Evolutionary conservation across 805 yeast genomes (phyloP).

Genomic region (Cyberlindnera mycetangii): DNA sequence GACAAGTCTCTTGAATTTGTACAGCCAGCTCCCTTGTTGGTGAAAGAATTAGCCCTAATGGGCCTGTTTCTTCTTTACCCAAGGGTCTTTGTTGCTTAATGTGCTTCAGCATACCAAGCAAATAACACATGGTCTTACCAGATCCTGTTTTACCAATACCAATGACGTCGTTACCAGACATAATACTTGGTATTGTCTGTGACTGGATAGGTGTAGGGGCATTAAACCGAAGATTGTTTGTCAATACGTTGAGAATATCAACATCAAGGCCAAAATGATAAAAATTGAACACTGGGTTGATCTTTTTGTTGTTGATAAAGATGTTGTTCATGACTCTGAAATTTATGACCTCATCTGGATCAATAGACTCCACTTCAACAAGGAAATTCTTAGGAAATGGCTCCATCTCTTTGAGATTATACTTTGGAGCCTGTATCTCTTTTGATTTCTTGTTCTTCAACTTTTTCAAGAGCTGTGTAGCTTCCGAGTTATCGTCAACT

Average conservation of each 20-base stretch:
- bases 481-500: constrained; percentile 31
- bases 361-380: constrained; percentile 44
- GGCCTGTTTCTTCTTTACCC: constrained; percentile 54
- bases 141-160: constrained; percentile 97
- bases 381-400: constrained; percentile 62
- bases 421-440: constrained; percentile 41
- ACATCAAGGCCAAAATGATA: constrained; percentile 76
- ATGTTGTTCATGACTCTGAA: constrained; percentile 59
- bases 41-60: constrained; percentile 73
- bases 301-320: constrained; percentile 25
- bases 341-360: constrained; percentile 57
- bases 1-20: constrained; percentile 72
- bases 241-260: constrained; percentile 49
- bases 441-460: constrained; percentile 50
- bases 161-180: constrained; percentile 86
- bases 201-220: constrained; percentile 86
- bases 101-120: constrained; percentile 82
- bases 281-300: constrained; percentile 71
- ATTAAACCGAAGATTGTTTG: constrained; percentile 46
- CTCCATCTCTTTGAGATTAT: constrained; percentile 37
- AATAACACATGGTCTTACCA: constrained; percentile 89
- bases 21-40: constrained; percentile 93
- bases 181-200: constrained; percentile 85
- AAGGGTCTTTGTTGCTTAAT: constrained; percentile 67
- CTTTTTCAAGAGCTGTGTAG: constrained; percentile 31